Evolutionary conservation across 2,329 filamentous ascomycete genomes (phyloP), one percentile per base, ranked within the genome.

Genomic region (Trichoderma sp.): DNA sequence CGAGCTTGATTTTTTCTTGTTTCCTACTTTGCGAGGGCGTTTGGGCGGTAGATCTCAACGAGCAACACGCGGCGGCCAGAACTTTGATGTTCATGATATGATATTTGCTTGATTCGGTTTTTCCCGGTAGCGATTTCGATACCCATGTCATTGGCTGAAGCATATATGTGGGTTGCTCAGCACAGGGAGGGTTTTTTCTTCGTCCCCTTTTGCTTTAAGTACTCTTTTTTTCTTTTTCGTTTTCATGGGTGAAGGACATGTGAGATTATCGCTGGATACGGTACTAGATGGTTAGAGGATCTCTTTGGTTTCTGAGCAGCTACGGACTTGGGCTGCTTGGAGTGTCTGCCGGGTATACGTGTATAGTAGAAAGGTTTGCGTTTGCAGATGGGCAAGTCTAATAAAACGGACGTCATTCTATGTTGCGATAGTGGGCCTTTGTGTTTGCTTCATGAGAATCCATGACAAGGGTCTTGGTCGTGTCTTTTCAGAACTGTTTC

Each of bases 91-190:
- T 50, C 12, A 45, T 45, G 38, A 63, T 63, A 63, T 56, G 50
- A 59, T 50, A 35, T 50, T 33, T 64, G 38, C 38, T 27, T 53
- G 60, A 16, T 64, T 53, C 31, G 38, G 27, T 18, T 63, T 72
- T 53, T 21, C 29, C 27, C 27, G 56, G 38, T n/a, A 24, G 18
- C 31, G 59, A 64, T 59, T 53, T 64, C 29, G 69, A 64, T 64
- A 64, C 69, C 69, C 69, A 63, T 64, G 33, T 63, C 38, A 53
- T n/a, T 63, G 59, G 59, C 56, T 64, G 69, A 53, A 35, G 33
- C 69, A 64, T 16, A 50, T 18, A 2, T 21, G 35, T 63, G 56
- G n/a, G 29, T 21, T 31, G n/a, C 31, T 72, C 27, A 64, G 69
- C 69, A 63, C 16, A 14, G 38, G 35, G 12, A 14, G 38, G 38